A percentile compares a stretch with the other conserved stretches of the same genome.
These are phyloP conservation scores for Kuraishia piskuri DNA, from an alignment of 805 yeast species.

Conservation along the genomic window DNA sequence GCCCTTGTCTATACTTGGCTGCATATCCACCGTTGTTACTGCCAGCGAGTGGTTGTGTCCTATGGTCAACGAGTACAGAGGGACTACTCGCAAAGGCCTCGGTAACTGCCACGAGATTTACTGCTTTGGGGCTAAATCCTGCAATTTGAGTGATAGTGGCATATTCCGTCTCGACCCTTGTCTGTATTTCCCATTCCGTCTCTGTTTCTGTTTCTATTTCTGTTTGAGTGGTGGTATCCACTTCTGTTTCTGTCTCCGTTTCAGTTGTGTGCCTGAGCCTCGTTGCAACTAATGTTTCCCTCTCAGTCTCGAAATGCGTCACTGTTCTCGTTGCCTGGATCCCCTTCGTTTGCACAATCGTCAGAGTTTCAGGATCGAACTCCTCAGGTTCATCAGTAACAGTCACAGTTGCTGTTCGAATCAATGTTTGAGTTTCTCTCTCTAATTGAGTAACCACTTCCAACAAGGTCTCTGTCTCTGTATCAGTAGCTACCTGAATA, in stretches of 20 bases:
- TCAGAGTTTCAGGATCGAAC: neutral
- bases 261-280: neutral
- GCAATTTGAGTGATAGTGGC: neutral
- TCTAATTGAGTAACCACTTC: neutral
- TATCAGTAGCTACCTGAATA: neutral
- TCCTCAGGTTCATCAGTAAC: neutral
- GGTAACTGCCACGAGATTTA: neutral
- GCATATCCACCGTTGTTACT: neutral
- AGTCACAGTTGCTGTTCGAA: neutral
- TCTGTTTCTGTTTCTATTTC: conserved; percentile 12
- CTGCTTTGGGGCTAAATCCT: conserved; percentile 6
- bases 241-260: conserved; percentile 6
- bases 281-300: neutral
- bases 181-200: conserved; percentile 10
- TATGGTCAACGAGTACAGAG: neutral
- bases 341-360: neutral
- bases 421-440: neutral
- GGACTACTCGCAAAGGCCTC: neutral
- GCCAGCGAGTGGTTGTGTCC: neutral
- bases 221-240: conserved; percentile 4
- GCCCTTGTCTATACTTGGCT: neutral
- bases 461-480: neutral
- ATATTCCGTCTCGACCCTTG: conserved; percentile 9
- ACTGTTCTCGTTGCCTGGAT: neutral
- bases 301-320: neutral